Evolutionary conservation across 192 early-diverging fungal species (phyloP).

Genomic region (Cetraspora pellucida): DNA sequence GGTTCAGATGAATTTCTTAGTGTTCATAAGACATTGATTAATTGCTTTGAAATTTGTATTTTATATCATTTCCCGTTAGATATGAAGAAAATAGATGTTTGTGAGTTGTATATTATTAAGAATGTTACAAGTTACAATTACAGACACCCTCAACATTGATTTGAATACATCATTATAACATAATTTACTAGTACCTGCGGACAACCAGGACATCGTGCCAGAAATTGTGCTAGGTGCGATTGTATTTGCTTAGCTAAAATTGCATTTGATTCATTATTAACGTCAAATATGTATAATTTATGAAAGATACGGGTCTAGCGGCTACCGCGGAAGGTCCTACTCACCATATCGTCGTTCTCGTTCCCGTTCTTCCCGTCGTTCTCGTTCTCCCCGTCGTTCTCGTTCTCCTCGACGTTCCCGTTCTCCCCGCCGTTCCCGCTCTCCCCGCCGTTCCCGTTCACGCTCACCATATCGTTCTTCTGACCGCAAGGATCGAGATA

Average conservation of each 20-base stretch:
- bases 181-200: not conserved
- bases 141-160: not conserved
- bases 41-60: not conserved
- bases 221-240: not conserved
- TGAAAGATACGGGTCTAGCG: not conserved
- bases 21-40: not conserved
- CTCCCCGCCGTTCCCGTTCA: no score
- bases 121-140: not conserved
- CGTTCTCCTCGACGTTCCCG: not conserved
- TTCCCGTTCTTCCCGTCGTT: not conserved
- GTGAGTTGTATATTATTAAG: not conserved
- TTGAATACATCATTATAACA: not conserved
- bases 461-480: not conserved
- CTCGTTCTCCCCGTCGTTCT: not conserved
- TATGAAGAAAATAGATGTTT: constrained; percentile 31
- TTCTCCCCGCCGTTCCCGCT: no score
- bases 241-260: not conserved
- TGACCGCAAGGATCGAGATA: not conserved
- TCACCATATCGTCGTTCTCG: not conserved
- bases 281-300: not conserved
- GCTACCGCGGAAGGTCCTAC: not conserved
- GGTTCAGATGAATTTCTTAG: not conserved
- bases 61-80: not conserved
- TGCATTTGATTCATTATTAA: not conserved
- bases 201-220: constrained; percentile 6